These are phyloP conservation scores for Daldinia sp. DNA, from an alignment of 2,329 filamentous ascomycete species.

Conservation along the genomic window DNA sequence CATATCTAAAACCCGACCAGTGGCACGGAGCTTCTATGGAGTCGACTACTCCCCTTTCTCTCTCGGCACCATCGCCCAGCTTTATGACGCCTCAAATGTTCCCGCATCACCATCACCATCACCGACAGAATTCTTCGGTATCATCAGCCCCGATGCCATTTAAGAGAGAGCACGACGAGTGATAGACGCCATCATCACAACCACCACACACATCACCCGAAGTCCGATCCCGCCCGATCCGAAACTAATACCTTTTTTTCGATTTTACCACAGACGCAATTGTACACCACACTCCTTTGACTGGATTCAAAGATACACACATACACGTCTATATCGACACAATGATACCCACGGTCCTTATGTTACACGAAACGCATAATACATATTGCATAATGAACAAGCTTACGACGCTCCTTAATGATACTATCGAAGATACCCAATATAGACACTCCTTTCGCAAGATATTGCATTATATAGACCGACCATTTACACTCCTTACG, in stretches of 20 bases:
- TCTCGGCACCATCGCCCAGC: conserved; percentile 47
- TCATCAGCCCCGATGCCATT: conserved; percentile 47
- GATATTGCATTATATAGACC: conserved; percentile 46
- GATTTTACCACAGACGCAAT: conserved; percentile 46
- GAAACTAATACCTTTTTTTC: conserved; percentile 40
- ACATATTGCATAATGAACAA: conserved; percentile 46
- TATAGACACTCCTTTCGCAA: conserved; percentile 56
- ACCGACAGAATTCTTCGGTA: conserved; percentile 48
- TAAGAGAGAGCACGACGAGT: conserved; percentile 50
- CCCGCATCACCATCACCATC: conserved; percentile 49
- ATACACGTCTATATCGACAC: conserved; percentile 47
- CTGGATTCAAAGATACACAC: conserved; percentile 46
- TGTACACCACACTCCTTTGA: conserved; percentile 50
- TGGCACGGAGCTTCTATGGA: conserved; percentile 52
- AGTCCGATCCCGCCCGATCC: conserved; percentile 31
- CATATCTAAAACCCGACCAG: conserved; percentile 55
- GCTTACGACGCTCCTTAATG: conserved; percentile 51
- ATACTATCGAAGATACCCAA: conserved; percentile 52
- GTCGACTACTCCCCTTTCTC: conserved; percentile 49
- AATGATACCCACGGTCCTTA: conserved; percentile 49
- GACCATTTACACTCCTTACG: conserved; percentile 47
- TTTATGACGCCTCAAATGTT: conserved; percentile 49
- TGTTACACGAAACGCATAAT: conserved; percentile 44
- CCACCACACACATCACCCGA: conserved; percentile 14
- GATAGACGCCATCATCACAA: conserved; percentile 5